phyloP scores from a whole-genome alignment of 1,284 basidiomycete genomes.

The Ceratobasidium sp. region DNA sequence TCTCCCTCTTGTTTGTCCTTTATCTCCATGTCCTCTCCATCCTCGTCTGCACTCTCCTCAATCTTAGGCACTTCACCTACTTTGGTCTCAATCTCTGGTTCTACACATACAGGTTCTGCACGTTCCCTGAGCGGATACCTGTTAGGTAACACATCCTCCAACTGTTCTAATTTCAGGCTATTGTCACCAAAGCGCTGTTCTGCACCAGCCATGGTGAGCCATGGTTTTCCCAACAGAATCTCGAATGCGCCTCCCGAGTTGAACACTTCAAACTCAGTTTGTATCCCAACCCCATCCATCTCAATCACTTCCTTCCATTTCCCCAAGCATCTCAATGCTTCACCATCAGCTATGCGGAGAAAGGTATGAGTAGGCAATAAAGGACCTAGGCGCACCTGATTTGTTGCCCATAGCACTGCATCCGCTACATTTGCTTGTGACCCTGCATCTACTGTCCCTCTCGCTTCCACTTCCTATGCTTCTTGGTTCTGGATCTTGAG shows the following conservation, averaged over 20 bases:
- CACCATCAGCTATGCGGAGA: slow-evolving; percentile 56
- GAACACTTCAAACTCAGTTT: slow-evolving; percentile 56
- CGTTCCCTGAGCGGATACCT: not conserved
- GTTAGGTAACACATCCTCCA: not conserved
- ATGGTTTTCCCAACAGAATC: slow-evolving; percentile 57
- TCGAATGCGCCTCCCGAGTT: slow-evolving; percentile 56
- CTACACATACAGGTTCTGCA: too few relatives aligned
- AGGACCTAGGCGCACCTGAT: slow-evolving; percentile 47
- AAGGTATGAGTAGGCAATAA: slow-evolving; percentile 48
- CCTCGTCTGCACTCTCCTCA: not conserved
- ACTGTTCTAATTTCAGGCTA: slow-evolving; percentile 38
- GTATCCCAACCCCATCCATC: slow-evolving; percentile 46
- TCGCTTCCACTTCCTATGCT: not conserved
- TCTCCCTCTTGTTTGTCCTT: too few relatives aligned
- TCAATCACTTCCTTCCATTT: slow-evolving; percentile 53
- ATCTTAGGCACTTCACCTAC: not conserved
- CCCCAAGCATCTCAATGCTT: slow-evolving; percentile 52
- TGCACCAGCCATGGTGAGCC: slow-evolving; percentile 52
- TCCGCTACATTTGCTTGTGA: slow-evolving; percentile 55
- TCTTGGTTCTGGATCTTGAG: not conserved
- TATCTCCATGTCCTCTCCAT: not conserved
- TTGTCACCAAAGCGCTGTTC: slow-evolving; percentile 55
- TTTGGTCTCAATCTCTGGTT: not conserved
- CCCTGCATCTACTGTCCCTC: slow-evolving; percentile 52
- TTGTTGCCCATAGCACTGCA: slow-evolving; percentile 47